Conservation (phyloP, 208 protist genomes). For the Tritrichomonas foetus region DNA sequence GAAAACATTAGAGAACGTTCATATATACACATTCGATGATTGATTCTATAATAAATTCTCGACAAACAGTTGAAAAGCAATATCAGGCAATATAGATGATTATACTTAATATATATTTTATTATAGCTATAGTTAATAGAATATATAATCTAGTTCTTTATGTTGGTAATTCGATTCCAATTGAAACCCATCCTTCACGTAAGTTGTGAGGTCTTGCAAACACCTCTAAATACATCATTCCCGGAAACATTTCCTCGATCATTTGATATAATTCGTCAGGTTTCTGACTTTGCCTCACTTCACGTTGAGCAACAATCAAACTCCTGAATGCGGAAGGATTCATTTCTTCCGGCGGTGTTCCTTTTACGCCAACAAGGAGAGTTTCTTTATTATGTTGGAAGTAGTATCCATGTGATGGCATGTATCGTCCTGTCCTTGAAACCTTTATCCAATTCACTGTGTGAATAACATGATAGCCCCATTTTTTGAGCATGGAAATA, state of each 20-base stretch:
- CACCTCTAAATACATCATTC: neutral
- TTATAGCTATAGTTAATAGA: no score
- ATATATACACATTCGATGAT: no score
- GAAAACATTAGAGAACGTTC: no score
- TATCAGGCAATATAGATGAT: no score
- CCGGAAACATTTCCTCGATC: neutral
- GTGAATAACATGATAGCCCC: neutral
- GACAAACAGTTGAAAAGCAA: no score
- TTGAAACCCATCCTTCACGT: conserved; percentile 15
- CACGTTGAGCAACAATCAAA: neutral
- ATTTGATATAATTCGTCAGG: conserved; percentile 3
- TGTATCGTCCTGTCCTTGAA: neutral
- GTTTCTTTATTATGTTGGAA: conserved; percentile 41
- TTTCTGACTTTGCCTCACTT: neutral
- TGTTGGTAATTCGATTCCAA: conserved; percentile 7
- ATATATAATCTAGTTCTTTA: no score
- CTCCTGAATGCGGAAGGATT: neutral
- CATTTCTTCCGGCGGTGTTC: neutral
- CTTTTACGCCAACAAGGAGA: neutral
- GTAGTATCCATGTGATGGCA: conserved; percentile 35
- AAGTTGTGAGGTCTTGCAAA: conserved; percentile 32
- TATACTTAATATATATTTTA: no score
- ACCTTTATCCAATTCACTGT: neutral
- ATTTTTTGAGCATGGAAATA: neutral
- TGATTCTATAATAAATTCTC: no score